Evolutionary conservation across 2,329 filamentous ascomycete species (phyloP), one percentile per base, ranked within the genome.

Genomic region (Didymella keratinophila): DNA sequence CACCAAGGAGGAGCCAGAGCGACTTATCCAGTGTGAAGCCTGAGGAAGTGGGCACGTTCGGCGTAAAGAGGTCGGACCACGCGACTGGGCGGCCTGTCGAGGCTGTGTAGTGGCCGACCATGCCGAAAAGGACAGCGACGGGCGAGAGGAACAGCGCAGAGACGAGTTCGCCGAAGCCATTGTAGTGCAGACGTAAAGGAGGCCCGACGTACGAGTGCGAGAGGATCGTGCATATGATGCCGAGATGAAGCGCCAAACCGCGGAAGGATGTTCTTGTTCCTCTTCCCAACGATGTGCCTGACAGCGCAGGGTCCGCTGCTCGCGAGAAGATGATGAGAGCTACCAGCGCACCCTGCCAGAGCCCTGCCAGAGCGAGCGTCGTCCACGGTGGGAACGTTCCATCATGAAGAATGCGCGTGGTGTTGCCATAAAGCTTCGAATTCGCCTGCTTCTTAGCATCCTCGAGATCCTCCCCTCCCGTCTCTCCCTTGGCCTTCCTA

Each of bases 141-240:
- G 50, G 50, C 50, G 50, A 45, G 30, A 52, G 50, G 21, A 52
- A 52, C 42, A 52, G 32, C 50, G 50, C 50, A 45, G 50, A 52
- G 42, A 52, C 41, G 32, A 52, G 50, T 45, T 52, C 41, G 32
- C 50, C 41, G 30, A 45, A 52, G 50, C 50, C 41, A 28, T 52
- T 52, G 32, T 52, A 45, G 50, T 52, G 50, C 23, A 52, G 21
- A 28, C 50, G 50, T 16, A 52, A 30, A 10, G 50, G 50, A 45
- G 50, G 41, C 21, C 50, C 50, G 23, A 52, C 50, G 21, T 52
- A 52, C 21, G 41, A 52, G 50, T 52, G 50, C 32, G 50, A 45
- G 30, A 52, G 50, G 30, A 52, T 52, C 16, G 50, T 52, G 50
- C 50, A 52, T 46, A 45, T 25, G 41, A 52, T 52, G 41, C 50